A percentile compares a stretch with the other conserved stretches of the same genome.
phyloP scores from a whole-genome alignment of 1,284 basidiomycete genomes.

The Macrocybe sp. region DNA sequence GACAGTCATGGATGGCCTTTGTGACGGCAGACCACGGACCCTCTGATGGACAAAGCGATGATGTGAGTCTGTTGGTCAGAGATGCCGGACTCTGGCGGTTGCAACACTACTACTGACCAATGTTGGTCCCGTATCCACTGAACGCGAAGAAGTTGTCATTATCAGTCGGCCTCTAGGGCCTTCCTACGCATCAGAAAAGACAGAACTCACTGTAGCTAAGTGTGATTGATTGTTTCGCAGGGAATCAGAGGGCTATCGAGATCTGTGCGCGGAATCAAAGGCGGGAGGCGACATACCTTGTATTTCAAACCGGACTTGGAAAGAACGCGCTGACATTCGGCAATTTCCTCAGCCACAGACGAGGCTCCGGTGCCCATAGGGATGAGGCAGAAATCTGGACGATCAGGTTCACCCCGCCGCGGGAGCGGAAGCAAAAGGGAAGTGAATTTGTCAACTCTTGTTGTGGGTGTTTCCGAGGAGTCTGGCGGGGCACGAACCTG shows the following conservation, averaged over 20 bases:
- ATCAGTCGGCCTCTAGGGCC: slow-evolving; percentile 56
- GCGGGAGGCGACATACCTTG: slow-evolving; percentile 44
- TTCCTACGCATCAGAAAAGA: slow-evolving; percentile 32
- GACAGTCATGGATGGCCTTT: slow-evolving; percentile 82
- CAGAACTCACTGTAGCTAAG: not conserved
- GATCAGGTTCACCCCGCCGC: slow-evolving; percentile 1
- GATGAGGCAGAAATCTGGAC: slow-evolving; percentile 76
- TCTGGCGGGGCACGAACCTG: slow-evolving; percentile 34
- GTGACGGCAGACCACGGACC: slow-evolving; percentile 83
- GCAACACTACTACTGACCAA: slow-evolving; percentile 44
- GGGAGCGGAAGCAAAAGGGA: not conserved
- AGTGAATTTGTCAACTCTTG: slow-evolving; percentile 1
- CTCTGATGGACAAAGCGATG: slow-evolving; percentile 36
- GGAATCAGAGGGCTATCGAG: too few species aligned
- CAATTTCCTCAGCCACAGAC: slow-evolving; percentile 73
- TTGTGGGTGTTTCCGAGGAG: not conserved
- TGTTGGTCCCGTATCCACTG: slow-evolving; percentile 88
- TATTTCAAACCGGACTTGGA: slow-evolving; percentile 78
- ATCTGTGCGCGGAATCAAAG: not conserved
- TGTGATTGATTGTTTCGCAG: too few species aligned
- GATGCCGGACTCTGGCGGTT: not conserved
- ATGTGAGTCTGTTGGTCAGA: slow-evolving; percentile 7
- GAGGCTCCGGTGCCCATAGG: slow-evolving; percentile 72
- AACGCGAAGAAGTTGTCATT: slow-evolving; percentile 5
- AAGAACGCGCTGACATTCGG: slow-evolving; percentile 76